Evolutionary conservation across 441 rosid species (phyloP), one percentile per base, ranked within the genome.

Genomic region (Jatropha multifida): DNA sequence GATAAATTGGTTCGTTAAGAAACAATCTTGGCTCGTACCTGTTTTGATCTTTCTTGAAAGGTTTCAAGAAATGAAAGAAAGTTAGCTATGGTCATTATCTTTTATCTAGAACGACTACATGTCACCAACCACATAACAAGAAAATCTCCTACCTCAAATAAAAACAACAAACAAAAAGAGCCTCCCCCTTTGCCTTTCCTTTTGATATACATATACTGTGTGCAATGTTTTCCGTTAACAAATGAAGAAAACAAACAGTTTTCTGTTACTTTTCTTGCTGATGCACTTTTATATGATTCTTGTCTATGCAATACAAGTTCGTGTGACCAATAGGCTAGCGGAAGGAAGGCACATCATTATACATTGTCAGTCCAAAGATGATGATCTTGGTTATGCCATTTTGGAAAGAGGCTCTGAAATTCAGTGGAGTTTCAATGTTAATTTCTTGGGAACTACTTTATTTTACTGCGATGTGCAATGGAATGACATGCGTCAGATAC

Each of bases 1-100:
- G 10, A 44, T 44, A 11, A 11, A 1, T 44, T 44, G 48, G 10
- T 44, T 44, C 7, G 10, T 11, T 6, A 44, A 44, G 10, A 44
- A 11, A 44, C 48, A 5, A 44, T 44, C 48, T 44, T 44, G 7
- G 48, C 32, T 32, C 32, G 32, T 32, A 32, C 1, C 32, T 32
- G 32, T 32, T 0, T 32, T 26, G 18, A 12, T 61, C 37, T 37
- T 10, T 59, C 26, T 59, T 23, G 13, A 59, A 26, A 14, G 12
- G 32, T 37, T 63, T 63, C 46, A 37, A 63, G 23, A 63, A 37
- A 63, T 63, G 44, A 17, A 63, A 63, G 67, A 37, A 38, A 27
- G 67, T 15, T 61, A 61, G 65, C 65, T 61, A 61, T 61, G 38
- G 17, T 61, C 65, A 61, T 61, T 27, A 27, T 61, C 65, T 61